Percentiles rank a stretch among this genome's conserved stretches.
Evolutionary conservation across 352 stramenopile species (phyloP).

Genomic region (Thraustochytrium sp.): DNA sequence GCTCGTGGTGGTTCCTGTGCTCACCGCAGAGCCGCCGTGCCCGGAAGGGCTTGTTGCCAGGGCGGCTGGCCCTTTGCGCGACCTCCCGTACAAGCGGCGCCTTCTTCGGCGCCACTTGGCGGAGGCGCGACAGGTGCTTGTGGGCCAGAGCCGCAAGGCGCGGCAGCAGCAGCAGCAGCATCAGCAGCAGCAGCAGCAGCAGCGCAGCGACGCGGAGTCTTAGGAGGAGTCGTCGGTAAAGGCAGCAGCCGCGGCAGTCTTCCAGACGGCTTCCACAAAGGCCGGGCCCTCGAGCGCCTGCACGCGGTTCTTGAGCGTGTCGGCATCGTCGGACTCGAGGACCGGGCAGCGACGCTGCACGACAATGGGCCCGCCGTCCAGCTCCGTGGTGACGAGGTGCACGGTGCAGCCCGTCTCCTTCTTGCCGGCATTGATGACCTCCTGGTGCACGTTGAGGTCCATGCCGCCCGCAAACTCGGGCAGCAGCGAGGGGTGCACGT

Average conservation of each 20-base stretch:
- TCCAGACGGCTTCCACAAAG: conserved; percentile 70
- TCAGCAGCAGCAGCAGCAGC: neutral
- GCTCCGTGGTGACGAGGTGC: conserved; percentile 93
- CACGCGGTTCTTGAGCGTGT: conserved; percentile 92
- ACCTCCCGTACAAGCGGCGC: neutral
- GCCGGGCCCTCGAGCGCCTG: conserved; percentile 91
- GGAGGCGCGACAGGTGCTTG: neutral
- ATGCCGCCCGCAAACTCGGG: conserved; percentile 98
- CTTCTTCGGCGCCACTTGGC: neutral
- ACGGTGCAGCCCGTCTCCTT: conserved; percentile 94
- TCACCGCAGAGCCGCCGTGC: neutral
- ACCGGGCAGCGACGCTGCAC: conserved; percentile 90
- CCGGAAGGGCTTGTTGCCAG: too few species aligned
- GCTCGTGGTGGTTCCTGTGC: neutral
- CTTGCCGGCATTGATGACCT: conserved; percentile 91
- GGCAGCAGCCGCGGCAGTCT: neutral
- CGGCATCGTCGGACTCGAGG: conserved; percentile 73
- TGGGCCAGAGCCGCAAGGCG: neutral
- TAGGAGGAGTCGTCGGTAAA: too few species aligned
- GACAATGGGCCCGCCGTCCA: conserved; percentile 95
- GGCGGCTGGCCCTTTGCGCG: too few species aligned
- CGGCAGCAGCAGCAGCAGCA: neutral
- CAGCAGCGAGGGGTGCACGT: conserved; percentile 98
- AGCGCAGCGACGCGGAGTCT: too few species aligned
- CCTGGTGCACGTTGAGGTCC: conserved; percentile 96